Conservation (phyloP, 179 eudicot genomes). For the Actinidia arguta region DNA sequence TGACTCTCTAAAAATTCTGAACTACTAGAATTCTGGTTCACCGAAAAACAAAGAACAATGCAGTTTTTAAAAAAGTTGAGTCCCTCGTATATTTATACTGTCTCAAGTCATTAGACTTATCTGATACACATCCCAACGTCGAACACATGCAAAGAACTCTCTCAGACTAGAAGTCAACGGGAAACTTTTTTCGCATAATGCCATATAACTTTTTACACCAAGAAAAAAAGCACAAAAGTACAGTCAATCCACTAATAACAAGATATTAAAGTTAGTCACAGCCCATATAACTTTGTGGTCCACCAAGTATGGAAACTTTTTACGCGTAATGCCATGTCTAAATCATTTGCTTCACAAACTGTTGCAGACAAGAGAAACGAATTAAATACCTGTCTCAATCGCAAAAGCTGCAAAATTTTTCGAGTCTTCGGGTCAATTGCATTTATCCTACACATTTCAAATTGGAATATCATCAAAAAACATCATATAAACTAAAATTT, state of each 20-base stretch:
- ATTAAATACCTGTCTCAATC: conserved; percentile 62
- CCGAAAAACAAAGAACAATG: too few relatives aligned
- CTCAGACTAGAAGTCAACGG: too few relatives aligned
- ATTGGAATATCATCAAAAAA: neutral
- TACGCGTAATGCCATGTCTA: neutral
- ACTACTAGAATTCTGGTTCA: too few relatives aligned
- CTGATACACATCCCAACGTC: too few relatives aligned
- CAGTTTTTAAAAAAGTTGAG: too few relatives aligned
- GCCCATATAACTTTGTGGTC: neutral
- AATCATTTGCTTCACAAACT: neutral
- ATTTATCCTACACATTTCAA: conserved; percentile 48
- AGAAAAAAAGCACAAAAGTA: too few relatives aligned
- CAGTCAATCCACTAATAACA: neutral
- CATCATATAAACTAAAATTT: neutral
- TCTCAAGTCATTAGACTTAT: too few relatives aligned
- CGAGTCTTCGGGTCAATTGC: conserved; percentile 66
- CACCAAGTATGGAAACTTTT: neutral
- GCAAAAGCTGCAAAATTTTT: conserved; percentile 61
- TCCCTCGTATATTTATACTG: too few relatives aligned
- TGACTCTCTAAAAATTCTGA: too few relatives aligned
- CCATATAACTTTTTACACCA: too few relatives aligned
- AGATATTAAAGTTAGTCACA: neutral
- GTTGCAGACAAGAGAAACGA: neutral
- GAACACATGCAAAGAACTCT: too few relatives aligned
- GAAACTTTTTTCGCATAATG: too few relatives aligned